Base-by-base conservation (phyloP, 2,329 filamentous ascomycete genomes). In the Fusarium miscanthi region DNA sequence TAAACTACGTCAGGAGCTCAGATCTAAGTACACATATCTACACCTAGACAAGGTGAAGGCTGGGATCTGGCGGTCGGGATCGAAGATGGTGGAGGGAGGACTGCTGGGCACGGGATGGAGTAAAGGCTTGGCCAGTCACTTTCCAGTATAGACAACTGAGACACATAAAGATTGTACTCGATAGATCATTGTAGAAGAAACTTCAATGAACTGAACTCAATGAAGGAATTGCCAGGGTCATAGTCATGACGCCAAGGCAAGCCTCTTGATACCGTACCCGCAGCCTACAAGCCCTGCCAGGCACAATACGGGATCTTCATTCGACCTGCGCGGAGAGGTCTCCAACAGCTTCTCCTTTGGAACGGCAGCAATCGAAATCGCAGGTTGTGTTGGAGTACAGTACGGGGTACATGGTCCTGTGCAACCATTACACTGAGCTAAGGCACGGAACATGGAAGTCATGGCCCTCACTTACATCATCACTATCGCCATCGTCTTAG, bases 401-500 rank as follows among this genome's bases (percentile, higher is more conserved):
- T 61, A 72, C 65, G 43, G 66, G 49, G 54, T 57, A 40, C 66
- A 68, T 51, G 54, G 57, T 48, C 42, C 59, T 73, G 70, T 73
- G 70, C 70, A 73, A 73, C 70, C 70, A 74, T 49, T 53, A 69
- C 52, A 52, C 25, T 30, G 57, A 72, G 62, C 70, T 74, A 73
- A 73, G 58, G 46, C 46, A 46, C 63, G 63, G 70, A 74, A 63
- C 54, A 68, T 74, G 70, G 70, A 63, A 59, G 58, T 74, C 45
- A 54, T 68, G 54, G 70, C 45, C 63, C 54, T 72, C 62, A 74
- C 67, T 73, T 73, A 73, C 70, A 73, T 73, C 70, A 73, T 73
- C 63, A 67, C 66, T 59, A 63, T 68, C 25, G 43, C 61, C 60
- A 72, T 60, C 46, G 62, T 54, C 33, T 68, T 30, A 71, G 70